Base-by-base conservation (phyloP, 805 yeast genomes). In the Myxozyma geophila region DNA sequence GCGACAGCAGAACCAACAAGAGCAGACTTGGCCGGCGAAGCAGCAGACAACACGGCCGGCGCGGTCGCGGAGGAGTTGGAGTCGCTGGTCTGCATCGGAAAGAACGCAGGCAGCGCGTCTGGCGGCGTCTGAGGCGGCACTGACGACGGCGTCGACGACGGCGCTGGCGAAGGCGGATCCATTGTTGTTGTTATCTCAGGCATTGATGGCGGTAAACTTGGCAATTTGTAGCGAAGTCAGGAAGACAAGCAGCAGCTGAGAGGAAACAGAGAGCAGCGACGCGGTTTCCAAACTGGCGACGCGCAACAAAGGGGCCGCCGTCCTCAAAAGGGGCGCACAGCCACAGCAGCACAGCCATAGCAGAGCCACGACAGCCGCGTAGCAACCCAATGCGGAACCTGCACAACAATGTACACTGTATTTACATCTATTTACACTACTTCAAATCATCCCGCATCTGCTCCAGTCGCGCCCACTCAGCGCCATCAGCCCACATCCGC, bases 401-500 rank as follows among this genome's bases (percentile, higher is more conserved):
- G 28, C 28, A 28, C 28, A 28, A 28, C 28, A 28, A 5, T 28
- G 28, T 28, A 28, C 28, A 28, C 28, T 28, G 5, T 43, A 43
- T 43, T n/a, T 43, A 43, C 47, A 43, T 15, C 13, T n/a, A 28
- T 28, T 28, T 28, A 28, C 23, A 10, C 36, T 44, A 43, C 17
- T 54, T 54, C n/a, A 46, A 68, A 3, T 81, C 83, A 48, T 78
- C 80, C 71, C 85, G 85, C 73, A 85, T 68, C 39, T 82, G 84
- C 60, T 79, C 76, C 60, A 92, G 76, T 66, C 80, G 81, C 48
- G 86, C 85, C 90, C 93, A 92, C 1, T 91, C 95, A 41, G 83
- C 87, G 2, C 88, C 80, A 66, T 83, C 91, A 21, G 54, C 53
- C 97, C 97, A 92, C 67, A 82, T 82, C 28, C 80, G 78, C 70